Evolutionary conservation across 148 eudicot genomes (phyloP), one percentile per base, ranked within the genome.

Genomic region (Fagopyrum tataricum): DNA sequence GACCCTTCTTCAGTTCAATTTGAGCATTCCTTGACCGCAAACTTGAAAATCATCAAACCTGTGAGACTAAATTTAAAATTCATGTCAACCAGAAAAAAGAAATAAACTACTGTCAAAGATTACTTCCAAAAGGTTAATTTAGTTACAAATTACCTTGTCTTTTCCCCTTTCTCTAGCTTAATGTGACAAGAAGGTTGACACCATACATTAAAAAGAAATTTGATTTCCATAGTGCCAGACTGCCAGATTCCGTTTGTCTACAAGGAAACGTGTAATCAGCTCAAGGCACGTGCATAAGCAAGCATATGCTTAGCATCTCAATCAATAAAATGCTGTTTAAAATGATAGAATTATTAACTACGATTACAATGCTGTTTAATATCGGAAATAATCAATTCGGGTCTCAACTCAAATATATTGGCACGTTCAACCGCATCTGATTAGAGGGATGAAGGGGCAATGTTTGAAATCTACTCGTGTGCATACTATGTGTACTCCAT

Each of bases 271-370:
- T 64, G 18, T 37, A 14, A 64, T 37, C 44, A 64, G 20, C 14
- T 31, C 44, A 31, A 64, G 43, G 18, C 69, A 64, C 69, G 39
- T 37, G 43, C 69, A 64, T 14, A 64, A 64, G 44, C 18, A 62
- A 31, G 42, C 11, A 20, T 10, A 58, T 23, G 64, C n/a, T 62
- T 64, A 13, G 69, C 44, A 64, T 64, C 44, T 37, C 8, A 14
- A 39, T 61, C 13, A 61, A 24, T 14, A 23, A 9, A 9, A 46
- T 46, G 68, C 1, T 59, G 66, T 31, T 26, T 23, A 23, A 46
- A 59, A 24, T 62, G 8, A 13, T 26, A 24, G 14, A 13, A 3
- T 42, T 64, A 64, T 64, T 24, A 59, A 24, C 40, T 59, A n/a
- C n/a, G n/a, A n/a, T n/a, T n/a, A n/a, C n/a, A n/a, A n/a, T n/a